Evolutionary conservation across 2,329 filamentous ascomycete genomes (phyloP), one percentile per base, ranked within the genome.

Genomic region (Incumbomyces delicatus): DNA sequence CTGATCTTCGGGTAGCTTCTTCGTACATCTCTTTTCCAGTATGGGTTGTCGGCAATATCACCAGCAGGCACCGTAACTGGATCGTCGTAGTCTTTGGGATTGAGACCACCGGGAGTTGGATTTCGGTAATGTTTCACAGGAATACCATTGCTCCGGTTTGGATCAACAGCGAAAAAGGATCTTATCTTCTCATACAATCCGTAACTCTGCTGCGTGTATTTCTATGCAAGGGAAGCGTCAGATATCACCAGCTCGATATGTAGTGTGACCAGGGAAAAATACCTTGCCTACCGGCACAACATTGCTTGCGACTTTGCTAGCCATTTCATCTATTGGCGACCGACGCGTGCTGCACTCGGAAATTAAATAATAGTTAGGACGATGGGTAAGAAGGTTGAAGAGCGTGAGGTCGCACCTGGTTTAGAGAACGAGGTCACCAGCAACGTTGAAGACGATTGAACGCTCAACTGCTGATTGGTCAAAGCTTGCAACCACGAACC

Each of bases 111-210:
- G 8, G 85, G 92, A 41, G 89, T 70, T 50, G 92, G 92, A 69
- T 86, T 83, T 59, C 92, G 89, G 77, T 78, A 95, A 72, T 89
- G 83, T 76, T 96, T 96, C 60, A 98, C 73, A 39, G 92, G 92
- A 16, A 98, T 73, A 66, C 92, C 92, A 60, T 84, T 88, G 56
- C 89, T 95, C 56, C 92, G 89, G 61, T 86, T 80, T 31, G 88
- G 78, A 66, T 95, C 90, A 61, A 98, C 72, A 57, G 87, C 80
- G 57, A 95, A 68, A 58, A 83, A 64, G 57, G 81, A 79, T 65
- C 89, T 88, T 65, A 98, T 71, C 47, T 72, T 72, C 63, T 90
- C 88, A 85, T 87, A 96, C 67, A 96, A 72, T 34, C 92, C 92
- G 33, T 76, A 79, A 43, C 90, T 92, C 64, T 95, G 86, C 54